phyloP scores from a whole-genome alignment of 2,329 filamentous ascomycete species.

The Ophiocordyceps unilateralis region DNA sequence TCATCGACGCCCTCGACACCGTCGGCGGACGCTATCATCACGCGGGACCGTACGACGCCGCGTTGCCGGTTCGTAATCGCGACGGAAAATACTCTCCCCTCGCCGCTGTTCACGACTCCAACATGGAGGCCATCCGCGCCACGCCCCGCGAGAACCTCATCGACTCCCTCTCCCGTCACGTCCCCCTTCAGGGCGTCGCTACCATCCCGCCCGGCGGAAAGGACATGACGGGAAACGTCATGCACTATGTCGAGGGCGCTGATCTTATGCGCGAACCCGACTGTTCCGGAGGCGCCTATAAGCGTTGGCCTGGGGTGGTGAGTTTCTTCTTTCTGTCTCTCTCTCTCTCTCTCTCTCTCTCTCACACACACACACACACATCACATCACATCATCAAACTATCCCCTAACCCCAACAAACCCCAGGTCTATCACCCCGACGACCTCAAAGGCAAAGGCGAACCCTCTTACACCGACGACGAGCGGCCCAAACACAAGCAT shows the following conservation, averaged over 20 bases:
- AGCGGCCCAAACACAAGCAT: background rate
- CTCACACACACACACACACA: no score
- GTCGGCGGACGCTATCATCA: slow-evolving; percentile 61
- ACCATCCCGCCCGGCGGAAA: slow-evolving; percentile 53
- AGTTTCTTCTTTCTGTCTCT: no score
- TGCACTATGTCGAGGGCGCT: slow-evolving; percentile 71
- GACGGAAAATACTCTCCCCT: slow-evolving; percentile 49
- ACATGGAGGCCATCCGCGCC: slow-evolving; percentile 60
- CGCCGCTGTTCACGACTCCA: slow-evolving; percentile 56
- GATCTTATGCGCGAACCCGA: slow-evolving; percentile 66
- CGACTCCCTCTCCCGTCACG: slow-evolving; percentile 55
- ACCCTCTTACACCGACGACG: slow-evolving; percentile 46
- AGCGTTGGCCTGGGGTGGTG: slow-evolving; percentile 53
- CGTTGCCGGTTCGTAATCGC: slow-evolving; percentile 55
- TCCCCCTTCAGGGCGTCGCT: slow-evolving; percentile 68
- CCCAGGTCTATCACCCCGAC: slow-evolving; percentile 56
- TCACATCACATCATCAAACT: no score
- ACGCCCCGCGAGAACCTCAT: slow-evolving; percentile 63
- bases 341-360: no score
- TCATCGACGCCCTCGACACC: slow-evolving; percentile 68
- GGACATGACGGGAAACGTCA: slow-evolving; percentile 51
- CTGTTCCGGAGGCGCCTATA: slow-evolving; percentile 56
- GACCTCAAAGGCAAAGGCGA: slow-evolving; percentile 76
- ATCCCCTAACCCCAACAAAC: no score
- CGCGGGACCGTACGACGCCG: slow-evolving; percentile 78